Percentiles rank a stretch among this genome's conserved stretches.
Evolutionary conservation across 257 asterid genomes (phyloP).

Genomic region (Coffea canephora): DNA sequence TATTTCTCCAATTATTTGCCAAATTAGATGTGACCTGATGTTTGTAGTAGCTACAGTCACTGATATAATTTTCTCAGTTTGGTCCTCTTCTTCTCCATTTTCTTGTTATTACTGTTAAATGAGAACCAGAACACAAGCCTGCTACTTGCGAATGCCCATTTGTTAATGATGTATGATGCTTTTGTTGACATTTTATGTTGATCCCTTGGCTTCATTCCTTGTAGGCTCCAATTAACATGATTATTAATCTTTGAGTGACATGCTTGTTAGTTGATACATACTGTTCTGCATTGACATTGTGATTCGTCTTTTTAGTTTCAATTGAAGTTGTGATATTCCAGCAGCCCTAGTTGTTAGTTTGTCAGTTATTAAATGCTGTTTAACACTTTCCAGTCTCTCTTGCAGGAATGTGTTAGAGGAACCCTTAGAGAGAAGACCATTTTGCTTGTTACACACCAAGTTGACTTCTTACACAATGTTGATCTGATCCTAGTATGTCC

Average conservation of each 20-base stretch:
- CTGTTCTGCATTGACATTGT: too few relatives aligned
- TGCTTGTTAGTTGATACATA: background rate
- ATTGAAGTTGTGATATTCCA: background rate
- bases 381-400: conserved; percentile 3
- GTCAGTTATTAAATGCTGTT: background rate
- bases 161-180: background rate
- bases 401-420: conserved; percentile 91
- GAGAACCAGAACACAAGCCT: background rate
- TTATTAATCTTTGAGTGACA: background rate
- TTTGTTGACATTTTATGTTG: background rate
- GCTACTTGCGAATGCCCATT: background rate
- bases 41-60: background rate
- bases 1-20: background rate
- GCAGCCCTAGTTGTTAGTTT: background rate
- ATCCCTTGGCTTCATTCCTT: background rate
- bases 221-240: background rate
- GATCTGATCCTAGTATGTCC: conserved; percentile 76
- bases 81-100: background rate
- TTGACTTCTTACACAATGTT: conserved; percentile 93
- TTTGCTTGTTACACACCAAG: conserved; percentile 94
- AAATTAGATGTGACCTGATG: background rate
- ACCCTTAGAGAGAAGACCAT: conserved; percentile 73
- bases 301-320: too few relatives aligned
- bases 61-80: background rate
- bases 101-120: background rate